Base-by-base conservation (phyloP, 2,329 filamentous ascomycete species). In the Apiospora arundinis region DNA sequence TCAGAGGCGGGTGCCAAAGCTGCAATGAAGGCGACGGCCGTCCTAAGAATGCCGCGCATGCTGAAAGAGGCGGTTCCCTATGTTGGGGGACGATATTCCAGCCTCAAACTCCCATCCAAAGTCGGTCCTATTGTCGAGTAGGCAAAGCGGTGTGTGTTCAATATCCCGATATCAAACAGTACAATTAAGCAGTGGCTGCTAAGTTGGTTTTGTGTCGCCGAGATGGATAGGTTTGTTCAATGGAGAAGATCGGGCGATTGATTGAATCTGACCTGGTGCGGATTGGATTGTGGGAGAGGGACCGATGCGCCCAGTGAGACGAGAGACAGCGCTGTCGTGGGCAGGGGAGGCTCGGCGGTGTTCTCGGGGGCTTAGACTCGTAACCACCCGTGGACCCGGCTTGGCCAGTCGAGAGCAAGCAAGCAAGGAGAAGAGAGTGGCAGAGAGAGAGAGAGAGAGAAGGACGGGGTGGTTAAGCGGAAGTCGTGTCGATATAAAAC, bases 11-110 rank as follows among this genome's bases (percentile, higher is more conserved):
- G 77, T 76, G 76, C 77, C 52, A 77, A 76, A 75, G 75, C 74
- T 71, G 77, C 76, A 73, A 80, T 71, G 67, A 78, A 73, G 49
- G 75, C 76, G 74, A 75, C 76, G 74, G 73, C 71, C 67, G 78
- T 69, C 70, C 74, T 74, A 63, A 80, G 70, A 70, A 79, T 73
- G 74, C 76, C 71, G 73, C 77, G 78, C 79, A 81, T 80, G 49
- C 73, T 79, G 68, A 44, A 68, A 63, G 16, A 73, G 73, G 74
- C 70, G 44, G 25, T 66, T 73, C 75, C 76, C 75, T 71, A 70
- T 72, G 63, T 70, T 72, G 74, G 76, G 76, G 77, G 70, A 72
- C 75, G 68, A 14, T 21, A 68, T 28, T 28, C 63, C 67, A 72
- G 69, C 65, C 73, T 72, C 74, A 76, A 75, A 72, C 76, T 74